Base-by-base conservation (phyloP, 768 basidiomycete genomes). In the Filobasidium wieringae region DNA sequence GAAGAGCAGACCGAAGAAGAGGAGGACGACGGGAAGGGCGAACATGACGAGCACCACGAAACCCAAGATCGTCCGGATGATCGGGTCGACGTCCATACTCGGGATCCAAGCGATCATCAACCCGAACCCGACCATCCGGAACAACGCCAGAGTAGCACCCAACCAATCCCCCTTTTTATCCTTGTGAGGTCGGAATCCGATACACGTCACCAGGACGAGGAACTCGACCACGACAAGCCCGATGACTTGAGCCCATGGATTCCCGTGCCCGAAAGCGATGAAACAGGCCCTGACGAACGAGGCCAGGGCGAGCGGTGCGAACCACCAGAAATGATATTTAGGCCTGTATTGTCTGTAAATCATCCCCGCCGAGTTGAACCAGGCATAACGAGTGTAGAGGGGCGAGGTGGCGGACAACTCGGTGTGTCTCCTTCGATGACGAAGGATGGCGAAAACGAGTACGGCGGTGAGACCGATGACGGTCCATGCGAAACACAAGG, bases 51-150 rank as follows among this genome's bases (percentile, higher is more conserved):
- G 81, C 36, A 82, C 78, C 61, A 88, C 79, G 57, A 86, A 79
- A 22, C 88, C 89, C 56, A 95, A 83, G 32, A 80, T 84, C 1
- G 87, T 85, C 19, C 89, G 81, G 1, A 86, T 83, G 64, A 93
- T 93, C 37, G 89, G 78, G 17, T 78, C 74, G 32, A 91, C 78
- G 6, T 77, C 71, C 26, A 90, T 68, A 8, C 73, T 75, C 61
- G 86, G 79, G 47, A 88, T 75, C 71, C 91, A 95, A 0, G 87
- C 81, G 61, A 93, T 79, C 76, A 87, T 76, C 22, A 89, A 69
- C 6, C 82, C 84, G 27, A 83, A 82, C 56, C 81, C 84, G 11
- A 84, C 76, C 7, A 92, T 74, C 27, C 89, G 80, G 11, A 82
- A 79, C 63, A 85, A 76, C 37, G 81, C 79, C 29, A 91, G 72